phyloP scores from a whole-genome alignment of 2,329 filamentous ascomycete species.

The Aspergillus felis region DNA sequence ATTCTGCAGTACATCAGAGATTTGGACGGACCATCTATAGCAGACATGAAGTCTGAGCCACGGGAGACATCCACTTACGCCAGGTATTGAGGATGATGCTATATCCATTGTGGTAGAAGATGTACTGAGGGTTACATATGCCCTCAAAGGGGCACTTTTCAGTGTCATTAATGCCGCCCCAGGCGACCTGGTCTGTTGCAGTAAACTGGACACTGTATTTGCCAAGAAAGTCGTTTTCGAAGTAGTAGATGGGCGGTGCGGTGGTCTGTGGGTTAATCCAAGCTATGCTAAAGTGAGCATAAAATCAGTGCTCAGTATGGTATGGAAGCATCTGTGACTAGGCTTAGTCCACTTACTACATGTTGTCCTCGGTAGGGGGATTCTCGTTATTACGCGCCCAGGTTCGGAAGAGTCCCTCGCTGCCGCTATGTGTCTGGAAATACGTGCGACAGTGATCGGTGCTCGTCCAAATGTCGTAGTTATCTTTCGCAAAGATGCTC shows the following conservation, averaged over 20 bases:
- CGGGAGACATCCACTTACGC: not conserved
- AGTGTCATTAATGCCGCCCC: not conserved
- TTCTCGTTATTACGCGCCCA: not conserved
- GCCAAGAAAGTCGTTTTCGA: not conserved
- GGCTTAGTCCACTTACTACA: not conserved
- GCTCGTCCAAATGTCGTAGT: not conserved
- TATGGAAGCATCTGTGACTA: not conserved
- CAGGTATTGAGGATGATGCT: not conserved
- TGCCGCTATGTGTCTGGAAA: not conserved
- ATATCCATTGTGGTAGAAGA: not conserved
- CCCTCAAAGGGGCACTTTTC: not conserved
- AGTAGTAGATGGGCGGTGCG: not conserved
- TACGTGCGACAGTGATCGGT: not conserved
- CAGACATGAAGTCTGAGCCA: no score
- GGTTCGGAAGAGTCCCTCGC: not conserved
- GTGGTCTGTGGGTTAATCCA: not conserved
- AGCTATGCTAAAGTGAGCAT: not conserved
- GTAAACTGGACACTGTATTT: not conserved
- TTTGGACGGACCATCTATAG: not conserved
- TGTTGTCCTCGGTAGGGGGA: not conserved
- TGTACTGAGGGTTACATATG: not conserved
- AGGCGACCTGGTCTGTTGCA: not conserved
- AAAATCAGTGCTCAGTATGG: not conserved
- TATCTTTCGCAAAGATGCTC: not conserved
- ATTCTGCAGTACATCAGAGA: not conserved